Conservation (phyloP, 345 rosid species). For the Lepidium aucheri region DNA sequence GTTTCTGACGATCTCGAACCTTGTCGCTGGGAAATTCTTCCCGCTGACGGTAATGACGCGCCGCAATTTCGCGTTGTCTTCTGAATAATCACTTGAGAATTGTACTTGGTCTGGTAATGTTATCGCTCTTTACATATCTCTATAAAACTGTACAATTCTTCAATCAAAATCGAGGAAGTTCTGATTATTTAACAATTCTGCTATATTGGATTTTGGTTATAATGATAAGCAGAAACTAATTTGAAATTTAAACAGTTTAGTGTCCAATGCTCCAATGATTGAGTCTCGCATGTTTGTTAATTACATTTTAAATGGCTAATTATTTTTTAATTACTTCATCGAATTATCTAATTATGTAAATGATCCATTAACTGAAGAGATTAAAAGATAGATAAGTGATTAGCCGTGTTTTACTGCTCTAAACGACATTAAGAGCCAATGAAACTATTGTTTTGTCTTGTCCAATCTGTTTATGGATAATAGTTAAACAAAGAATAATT, state of each 20-base stretch:
- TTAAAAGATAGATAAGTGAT: constrained; percentile 1
- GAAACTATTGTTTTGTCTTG: not conserved
- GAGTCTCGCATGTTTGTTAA: no score
- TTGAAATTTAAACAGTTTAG: no score
- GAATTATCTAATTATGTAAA: not conserved
- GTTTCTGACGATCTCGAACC: constrained; percentile 93
- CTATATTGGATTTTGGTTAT: no score
- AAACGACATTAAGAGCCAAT: constrained; percentile 11
- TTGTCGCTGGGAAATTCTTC: constrained; percentile 84
- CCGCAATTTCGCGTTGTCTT: constrained; percentile 93
- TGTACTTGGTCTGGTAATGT: constrained; percentile 20
- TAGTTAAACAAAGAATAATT: not conserved
- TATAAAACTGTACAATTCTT: not conserved
- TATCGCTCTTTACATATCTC: not conserved
- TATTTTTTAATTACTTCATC: not conserved
- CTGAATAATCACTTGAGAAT: constrained; percentile 24
- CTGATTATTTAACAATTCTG: no score
- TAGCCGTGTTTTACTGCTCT: constrained; percentile 24
- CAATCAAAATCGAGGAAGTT: not conserved
- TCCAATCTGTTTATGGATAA: not conserved
- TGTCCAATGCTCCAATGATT: no score
- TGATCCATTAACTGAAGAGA: not conserved
- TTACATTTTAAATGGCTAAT: not conserved
- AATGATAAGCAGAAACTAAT: no score
- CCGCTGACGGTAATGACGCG: constrained; percentile 60